phyloP scores from a whole-genome alignment of 371 early-diverging fungal genomes.

The Zychaea mexicana region DNA sequence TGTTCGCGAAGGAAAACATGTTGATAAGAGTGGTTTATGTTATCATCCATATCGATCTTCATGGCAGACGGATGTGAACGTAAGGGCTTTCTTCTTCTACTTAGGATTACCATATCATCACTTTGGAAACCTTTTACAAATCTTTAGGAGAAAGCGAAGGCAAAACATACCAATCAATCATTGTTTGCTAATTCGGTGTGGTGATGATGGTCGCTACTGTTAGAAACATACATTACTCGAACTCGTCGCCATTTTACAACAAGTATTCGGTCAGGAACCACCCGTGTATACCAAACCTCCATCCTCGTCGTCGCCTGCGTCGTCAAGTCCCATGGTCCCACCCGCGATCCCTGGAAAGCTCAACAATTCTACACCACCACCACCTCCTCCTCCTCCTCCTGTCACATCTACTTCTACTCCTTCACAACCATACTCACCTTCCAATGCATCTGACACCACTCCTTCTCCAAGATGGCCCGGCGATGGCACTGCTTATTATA shows the following conservation, averaged over 20 bases:
- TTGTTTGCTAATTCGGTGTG: not conserved
- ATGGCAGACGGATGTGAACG: constrained; percentile 57
- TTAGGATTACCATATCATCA: not conserved
- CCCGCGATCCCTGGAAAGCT: constrained; percentile 9
- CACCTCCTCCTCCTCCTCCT: constrained; percentile 30
- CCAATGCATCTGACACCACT: constrained; percentile 17
- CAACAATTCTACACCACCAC: constrained; percentile 15
- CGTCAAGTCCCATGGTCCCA: constrained; percentile 13
- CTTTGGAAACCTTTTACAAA: too few relatives aligned
- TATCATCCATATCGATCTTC: constrained; percentile 80
- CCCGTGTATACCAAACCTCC: constrained; percentile 73
- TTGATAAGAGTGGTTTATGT: constrained; percentile 82
- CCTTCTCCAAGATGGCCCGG: constrained; percentile 28
- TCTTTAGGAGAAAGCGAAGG: not conserved
- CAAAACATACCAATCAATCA: not conserved
- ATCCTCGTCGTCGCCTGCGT: constrained; percentile 4
- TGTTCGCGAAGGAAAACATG: constrained; percentile 78
- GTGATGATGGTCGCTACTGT: not conserved
- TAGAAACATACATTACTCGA: constrained; percentile 66
- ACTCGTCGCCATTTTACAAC: constrained; percentile 69
- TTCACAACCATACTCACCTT: constrained; percentile 19
- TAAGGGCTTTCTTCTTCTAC: constrained; percentile 4
- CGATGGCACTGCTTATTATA: constrained; percentile 46
- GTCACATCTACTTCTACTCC: constrained; percentile 28
- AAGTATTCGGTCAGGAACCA: constrained; percentile 75